phyloP scores from a whole-genome alignment of 1,139 yeast species.

The Candida frijolesensis region DNA sequence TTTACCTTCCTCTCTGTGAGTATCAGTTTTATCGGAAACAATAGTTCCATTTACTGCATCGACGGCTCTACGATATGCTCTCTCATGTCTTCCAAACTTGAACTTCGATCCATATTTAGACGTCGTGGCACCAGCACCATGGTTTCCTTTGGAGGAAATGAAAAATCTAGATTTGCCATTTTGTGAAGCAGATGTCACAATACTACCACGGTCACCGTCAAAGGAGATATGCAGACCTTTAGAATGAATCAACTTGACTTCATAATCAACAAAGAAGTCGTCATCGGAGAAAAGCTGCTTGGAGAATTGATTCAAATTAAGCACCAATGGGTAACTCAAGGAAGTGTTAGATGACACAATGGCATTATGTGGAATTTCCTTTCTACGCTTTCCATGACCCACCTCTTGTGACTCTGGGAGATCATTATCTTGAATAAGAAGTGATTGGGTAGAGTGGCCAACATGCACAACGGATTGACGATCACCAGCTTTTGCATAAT shows the following conservation, averaged over 20 bases:
- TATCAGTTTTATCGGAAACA: conserved; percentile 23
- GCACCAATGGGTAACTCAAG: conserved; percentile 27
- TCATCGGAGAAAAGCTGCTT: conserved; percentile 14
- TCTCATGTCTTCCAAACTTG: conserved; percentile 20
- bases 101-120: conserved; percentile 41
- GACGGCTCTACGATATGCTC: conserved; percentile 41
- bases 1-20: background rate
- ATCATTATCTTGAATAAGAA: conserved; percentile 20
- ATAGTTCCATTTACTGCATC: conserved; percentile 42
- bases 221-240: conserved; percentile 19
- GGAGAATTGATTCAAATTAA: conserved; percentile 14
- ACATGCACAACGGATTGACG: conserved; percentile 32
- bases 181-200: conserved; percentile 25
- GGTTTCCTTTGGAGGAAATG: conserved; percentile 50
- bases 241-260: conserved; percentile 19
- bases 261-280: conserved; percentile 22
- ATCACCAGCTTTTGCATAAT: conserved; percentile 30
- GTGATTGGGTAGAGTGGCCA: conserved; percentile 23
- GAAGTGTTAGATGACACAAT: conserved; percentile 21
- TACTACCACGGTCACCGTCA: conserved; percentile 23
- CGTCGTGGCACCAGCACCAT: conserved; percentile 47
- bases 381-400: background rate
- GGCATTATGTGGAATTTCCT: conserved; percentile 10
- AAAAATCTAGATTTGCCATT: conserved; percentile 52
- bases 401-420: conserved; percentile 12